These are phyloP conservation scores for Metschnikowia picachoensis DNA, from an alignment of 805 yeast species.

Conservation along the genomic window DNA sequence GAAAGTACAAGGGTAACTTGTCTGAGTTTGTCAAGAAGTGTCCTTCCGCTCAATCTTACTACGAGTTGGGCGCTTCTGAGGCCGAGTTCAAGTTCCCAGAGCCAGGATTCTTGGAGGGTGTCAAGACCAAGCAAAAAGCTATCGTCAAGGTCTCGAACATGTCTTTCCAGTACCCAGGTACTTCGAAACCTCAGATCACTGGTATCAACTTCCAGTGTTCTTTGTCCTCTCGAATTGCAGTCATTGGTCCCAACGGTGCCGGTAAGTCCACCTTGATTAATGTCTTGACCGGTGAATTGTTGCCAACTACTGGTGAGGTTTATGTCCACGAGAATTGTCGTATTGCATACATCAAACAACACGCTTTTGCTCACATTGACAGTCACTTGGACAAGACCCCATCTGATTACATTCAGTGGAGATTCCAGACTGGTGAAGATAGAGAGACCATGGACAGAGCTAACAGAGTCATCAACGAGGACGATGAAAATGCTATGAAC, in stretches of 20 bases:
- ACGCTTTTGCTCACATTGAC: constrained; percentile 99
- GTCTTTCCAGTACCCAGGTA: constrained; percentile 99
- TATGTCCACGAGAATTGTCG: constrained; percentile 99
- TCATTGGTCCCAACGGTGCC: constrained; percentile 99
- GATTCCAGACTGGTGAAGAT: constrained; percentile 99
- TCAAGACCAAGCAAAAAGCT: constrained; percentile 99
- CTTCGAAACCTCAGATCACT: constrained; percentile 87
- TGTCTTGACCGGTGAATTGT: constrained; percentile 98
- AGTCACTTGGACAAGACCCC: constrained; percentile 99
- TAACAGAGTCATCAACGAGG: constrained; percentile 95
- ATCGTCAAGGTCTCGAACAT: constrained; percentile 96
- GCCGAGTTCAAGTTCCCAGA: constrained; percentile 97
- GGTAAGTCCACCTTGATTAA: constrained; percentile 99
- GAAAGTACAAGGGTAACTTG: constrained; percentile 99
- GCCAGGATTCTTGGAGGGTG: constrained; percentile 99
- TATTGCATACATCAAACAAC: constrained; percentile 99
- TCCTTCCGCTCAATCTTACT: constrained; percentile 98
- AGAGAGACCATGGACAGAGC: constrained; percentile 99
- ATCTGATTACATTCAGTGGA: constrained; percentile 99
- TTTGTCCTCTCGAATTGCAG: constrained; percentile 98
- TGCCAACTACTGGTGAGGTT: constrained; percentile 98
- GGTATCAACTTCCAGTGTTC: constrained; percentile 98
- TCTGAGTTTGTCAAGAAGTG: constrained; percentile 98
- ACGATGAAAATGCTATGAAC: constrained; percentile 98
- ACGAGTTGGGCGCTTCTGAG: constrained; percentile 98